Evolutionary conservation across 139 green algal genomes (phyloP).

Genomic region (Ulvella scutata): DNA sequence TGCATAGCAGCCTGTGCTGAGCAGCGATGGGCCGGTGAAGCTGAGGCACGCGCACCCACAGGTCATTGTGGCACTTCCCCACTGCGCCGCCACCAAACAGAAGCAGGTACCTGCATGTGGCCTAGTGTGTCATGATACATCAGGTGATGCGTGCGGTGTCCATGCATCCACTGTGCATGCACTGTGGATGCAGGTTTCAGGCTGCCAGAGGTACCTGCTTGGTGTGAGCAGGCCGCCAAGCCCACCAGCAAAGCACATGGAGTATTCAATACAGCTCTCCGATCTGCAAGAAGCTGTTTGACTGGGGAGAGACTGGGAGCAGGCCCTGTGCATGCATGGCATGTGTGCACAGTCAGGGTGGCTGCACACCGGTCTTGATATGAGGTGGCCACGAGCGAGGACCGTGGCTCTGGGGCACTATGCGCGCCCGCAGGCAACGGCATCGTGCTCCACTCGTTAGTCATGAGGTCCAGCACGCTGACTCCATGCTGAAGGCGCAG

Average conservation of each 20-base stretch:
- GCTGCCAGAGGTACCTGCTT: too few relatives aligned
- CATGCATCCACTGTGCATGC: too few relatives aligned
- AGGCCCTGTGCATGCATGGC: background rate
- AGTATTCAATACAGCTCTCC: too few relatives aligned
- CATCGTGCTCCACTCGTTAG: slow-evolving; percentile 26
- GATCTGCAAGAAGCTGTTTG: too few relatives aligned
- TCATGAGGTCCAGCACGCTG: slow-evolving; percentile 46
- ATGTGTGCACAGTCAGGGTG: background rate
- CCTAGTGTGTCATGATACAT: background rate
- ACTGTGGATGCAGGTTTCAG: too few relatives aligned
- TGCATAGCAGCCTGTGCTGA: too few relatives aligned
- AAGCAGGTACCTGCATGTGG: slow-evolving; percentile 12
- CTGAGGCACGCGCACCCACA: too few relatives aligned
- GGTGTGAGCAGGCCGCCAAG: too few relatives aligned
- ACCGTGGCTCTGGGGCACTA: slow-evolving; percentile 37
- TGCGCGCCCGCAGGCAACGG: slow-evolving; percentile 7
- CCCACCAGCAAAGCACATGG: too few relatives aligned
- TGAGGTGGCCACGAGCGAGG: slow-evolving; percentile 39
- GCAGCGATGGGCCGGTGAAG: too few relatives aligned
- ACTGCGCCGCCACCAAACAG: slow-evolving; percentile 70
- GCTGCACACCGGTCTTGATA: slow-evolving; percentile 34
- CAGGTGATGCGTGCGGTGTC: too few relatives aligned
- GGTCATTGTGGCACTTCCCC: slow-evolving; percentile 73
- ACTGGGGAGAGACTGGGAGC: too few relatives aligned
- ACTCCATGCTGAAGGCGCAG: slow-evolving; percentile 49